These are phyloP conservation scores for Polychytrium aggregatum DNA, from an alignment of 192 early-diverging fungal species.

Conservation along the genomic window DNA sequence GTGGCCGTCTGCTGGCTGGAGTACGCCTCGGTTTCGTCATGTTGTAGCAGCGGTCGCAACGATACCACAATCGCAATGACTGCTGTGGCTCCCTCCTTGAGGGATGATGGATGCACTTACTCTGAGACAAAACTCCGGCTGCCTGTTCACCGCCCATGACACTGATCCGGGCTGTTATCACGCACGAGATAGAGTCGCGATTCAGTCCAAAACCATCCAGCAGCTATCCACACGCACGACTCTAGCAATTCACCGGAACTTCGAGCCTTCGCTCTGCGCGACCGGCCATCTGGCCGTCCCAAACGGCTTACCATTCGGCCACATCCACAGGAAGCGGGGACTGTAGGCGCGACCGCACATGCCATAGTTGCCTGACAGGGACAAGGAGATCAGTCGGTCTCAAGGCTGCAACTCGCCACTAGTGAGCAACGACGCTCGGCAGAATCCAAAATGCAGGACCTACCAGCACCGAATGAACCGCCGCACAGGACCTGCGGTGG, in stretches of 20 bases:
- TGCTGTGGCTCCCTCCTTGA: too few species aligned
- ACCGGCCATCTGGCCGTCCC: too few species aligned
- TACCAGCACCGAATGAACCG: slow-evolving; percentile 40
- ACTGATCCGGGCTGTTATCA: slow-evolving; percentile 66
- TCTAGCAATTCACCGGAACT: too few species aligned
- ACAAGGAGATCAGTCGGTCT: too few species aligned
- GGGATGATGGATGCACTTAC: slow-evolving; percentile 13
- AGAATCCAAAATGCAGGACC: neutral
- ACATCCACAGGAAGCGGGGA: slow-evolving; percentile 93
- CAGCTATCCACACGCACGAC: neutral
- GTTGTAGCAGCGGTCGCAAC: too few species aligned
- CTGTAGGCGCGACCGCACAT: slow-evolving; percentile 93
- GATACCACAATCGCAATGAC: too few species aligned
- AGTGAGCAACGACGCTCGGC: too few species aligned
- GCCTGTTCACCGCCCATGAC: slow-evolving; percentile 99
- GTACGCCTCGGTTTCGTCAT: too few species aligned
- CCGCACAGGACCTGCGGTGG: slow-evolving; percentile 25
- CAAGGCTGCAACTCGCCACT: too few species aligned
- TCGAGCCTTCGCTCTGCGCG: too few species aligned
- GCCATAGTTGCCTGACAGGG: slow-evolving; percentile 73
- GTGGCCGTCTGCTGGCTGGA: too few species aligned
- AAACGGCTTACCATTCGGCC: slow-evolving; percentile 59
- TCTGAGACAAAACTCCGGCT: slow-evolving; percentile 77
- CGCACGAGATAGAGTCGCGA: too few species aligned
- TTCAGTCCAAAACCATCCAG: neutral